phyloP scores from a whole-genome alignment of 176 grass and related monocot genomes.

The Poa pratensis region DNA sequence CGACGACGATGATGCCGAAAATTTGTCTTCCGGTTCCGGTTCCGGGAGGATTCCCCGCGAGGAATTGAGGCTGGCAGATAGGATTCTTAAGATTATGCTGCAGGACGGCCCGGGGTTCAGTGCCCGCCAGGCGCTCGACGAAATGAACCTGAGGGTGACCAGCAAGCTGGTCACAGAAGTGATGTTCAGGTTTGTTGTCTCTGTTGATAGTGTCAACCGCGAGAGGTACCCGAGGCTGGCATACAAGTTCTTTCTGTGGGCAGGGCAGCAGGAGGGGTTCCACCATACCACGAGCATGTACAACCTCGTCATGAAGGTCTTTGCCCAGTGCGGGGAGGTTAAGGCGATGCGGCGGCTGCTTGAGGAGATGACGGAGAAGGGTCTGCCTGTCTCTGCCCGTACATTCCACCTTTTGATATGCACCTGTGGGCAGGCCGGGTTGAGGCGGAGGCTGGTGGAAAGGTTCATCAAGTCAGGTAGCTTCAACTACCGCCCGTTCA shows the following conservation, averaged over 20 bases:
- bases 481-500: slow-evolving; percentile 84
- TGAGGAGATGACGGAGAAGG: slow-evolving; percentile 78
- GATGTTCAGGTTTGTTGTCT: slow-evolving; percentile 59
- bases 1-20: slow-evolving; percentile 43
- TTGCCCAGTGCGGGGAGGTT: slow-evolving; percentile 74
- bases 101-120: slow-evolving; percentile 90
- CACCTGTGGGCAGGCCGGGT: slow-evolving; percentile 61
- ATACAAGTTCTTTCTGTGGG: slow-evolving; percentile 87
- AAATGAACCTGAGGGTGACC: slow-evolving; percentile 66
- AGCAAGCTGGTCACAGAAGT: slow-evolving; percentile 68
- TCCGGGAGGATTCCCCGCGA: slow-evolving; percentile 35
- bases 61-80: slow-evolving; percentile 48
- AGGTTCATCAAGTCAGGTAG: slow-evolving; percentile 78
- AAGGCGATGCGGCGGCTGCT: slow-evolving; percentile 87
- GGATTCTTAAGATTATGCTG: slow-evolving; percentile 65
- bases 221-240: slow-evolving; percentile 72
- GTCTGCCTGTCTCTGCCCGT: slow-evolving; percentile 63
- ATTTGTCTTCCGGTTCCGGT: background rate
- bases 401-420: slow-evolving; percentile 90
- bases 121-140: slow-evolving; percentile 66
- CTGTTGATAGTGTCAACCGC: slow-evolving; percentile 57
- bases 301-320: slow-evolving; percentile 85
- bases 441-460: slow-evolving; percentile 72
- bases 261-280: slow-evolving; percentile 68
- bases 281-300: slow-evolving; percentile 63